Conservation (phyloP, 306 rosid species). For the Sechiopsis laciniata region DNA sequence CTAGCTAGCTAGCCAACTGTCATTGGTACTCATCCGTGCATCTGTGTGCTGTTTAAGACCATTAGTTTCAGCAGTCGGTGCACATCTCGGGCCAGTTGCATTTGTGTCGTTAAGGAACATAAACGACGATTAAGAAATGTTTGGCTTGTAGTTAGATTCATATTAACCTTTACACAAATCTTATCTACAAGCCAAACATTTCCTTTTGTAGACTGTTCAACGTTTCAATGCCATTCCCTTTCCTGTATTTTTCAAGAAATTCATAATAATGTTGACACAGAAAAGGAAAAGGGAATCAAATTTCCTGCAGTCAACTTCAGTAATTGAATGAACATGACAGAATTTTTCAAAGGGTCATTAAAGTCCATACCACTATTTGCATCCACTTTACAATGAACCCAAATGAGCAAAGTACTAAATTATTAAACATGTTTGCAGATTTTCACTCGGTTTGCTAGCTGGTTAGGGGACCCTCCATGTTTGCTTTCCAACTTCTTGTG, state of each 20-base stretch:
- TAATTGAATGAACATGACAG: slow-evolving; percentile 18
- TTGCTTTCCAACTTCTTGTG: slow-evolving; percentile 17
- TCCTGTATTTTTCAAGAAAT: too few relatives aligned
- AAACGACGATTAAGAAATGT: background rate
- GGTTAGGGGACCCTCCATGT: slow-evolving; percentile 34
- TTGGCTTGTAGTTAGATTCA: background rate
- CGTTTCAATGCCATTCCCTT: too few relatives aligned
- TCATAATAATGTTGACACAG: too few relatives aligned
- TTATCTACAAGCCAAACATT: too few relatives aligned
- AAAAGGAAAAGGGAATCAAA: background rate
- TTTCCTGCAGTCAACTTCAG: background rate
- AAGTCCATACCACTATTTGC: slow-evolving; percentile 16
- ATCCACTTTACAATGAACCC: slow-evolving; percentile 19
- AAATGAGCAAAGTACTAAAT: slow-evolving; percentile 1
- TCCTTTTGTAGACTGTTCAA: too few relatives aligned
- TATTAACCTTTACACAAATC: background rate
- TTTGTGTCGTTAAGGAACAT: background rate
- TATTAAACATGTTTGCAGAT: slow-evolving; percentile 27
- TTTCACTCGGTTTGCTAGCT: slow-evolving; percentile 37
- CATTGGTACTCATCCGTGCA: slow-evolving; percentile 25
- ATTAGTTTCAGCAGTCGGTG: slow-evolving; percentile 6
- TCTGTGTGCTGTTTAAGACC: background rate
- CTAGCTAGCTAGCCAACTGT: slow-evolving; percentile 12
- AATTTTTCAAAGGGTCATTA: background rate
- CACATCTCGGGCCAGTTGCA: slow-evolving; percentile 13